phyloP scores from a whole-genome alignment of 345 rosid species.

The Crucihimalaya himalaica region DNA sequence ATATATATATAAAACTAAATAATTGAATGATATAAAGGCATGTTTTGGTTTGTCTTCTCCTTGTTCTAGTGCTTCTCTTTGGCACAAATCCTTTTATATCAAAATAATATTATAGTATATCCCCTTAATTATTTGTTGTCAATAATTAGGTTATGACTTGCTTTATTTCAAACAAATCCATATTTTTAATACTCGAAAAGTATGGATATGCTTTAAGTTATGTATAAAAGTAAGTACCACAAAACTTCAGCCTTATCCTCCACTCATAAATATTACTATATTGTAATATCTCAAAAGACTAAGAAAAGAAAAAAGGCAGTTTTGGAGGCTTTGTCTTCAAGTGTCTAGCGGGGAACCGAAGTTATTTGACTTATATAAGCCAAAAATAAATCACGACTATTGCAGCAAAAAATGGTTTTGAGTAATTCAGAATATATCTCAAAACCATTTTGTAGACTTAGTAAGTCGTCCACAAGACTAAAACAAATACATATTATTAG shows the following conservation, averaged over 20 bases:
- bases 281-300: constrained; percentile 11
- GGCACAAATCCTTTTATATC: constrained; percentile 26
- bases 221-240: constrained; percentile 25
- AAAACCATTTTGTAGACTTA: background rate
- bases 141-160: constrained; percentile 36
- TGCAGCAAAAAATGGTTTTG: background rate
- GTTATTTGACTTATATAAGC: background rate
- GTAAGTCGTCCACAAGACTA: background rate
- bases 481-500: background rate
- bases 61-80: constrained; percentile 44
- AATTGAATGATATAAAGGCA: constrained; percentile 39
- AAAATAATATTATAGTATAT: constrained; percentile 25
- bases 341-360: constrained; percentile 28
- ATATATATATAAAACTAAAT: constrained; percentile 10
- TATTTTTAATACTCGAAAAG: constrained; percentile 16
- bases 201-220: constrained; percentile 24
- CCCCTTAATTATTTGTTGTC: constrained; percentile 27
- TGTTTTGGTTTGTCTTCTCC: constrained; percentile 49
- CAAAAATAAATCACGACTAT: background rate
- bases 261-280: constrained; percentile 27
- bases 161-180: constrained; percentile 32
- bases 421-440: background rate
- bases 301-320: background rate
- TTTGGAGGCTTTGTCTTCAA: constrained; percentile 30
- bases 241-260: constrained; percentile 40